phyloP scores from a whole-genome alignment of 768 basidiomycete species.

The Sarcomyxa edulis region DNA sequence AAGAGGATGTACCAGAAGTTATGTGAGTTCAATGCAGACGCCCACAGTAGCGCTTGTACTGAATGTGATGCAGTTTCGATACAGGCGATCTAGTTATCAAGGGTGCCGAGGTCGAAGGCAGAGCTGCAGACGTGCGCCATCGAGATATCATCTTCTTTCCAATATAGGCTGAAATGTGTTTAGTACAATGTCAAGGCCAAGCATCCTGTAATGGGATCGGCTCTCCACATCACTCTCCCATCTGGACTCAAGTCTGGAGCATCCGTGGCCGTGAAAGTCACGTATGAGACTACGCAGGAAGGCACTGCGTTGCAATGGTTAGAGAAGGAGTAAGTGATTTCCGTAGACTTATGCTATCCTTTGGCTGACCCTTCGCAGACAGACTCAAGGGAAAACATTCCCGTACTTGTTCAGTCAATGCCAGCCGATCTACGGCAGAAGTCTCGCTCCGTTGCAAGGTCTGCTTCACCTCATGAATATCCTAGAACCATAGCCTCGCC shows the following conservation, averaged over 20 bases:
- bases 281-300: slow-evolving; percentile 68
- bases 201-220: slow-evolving; percentile 73
- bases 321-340: slow-evolving; percentile 56
- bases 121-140: slow-evolving; percentile 30
- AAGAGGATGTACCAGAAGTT: slow-evolving; percentile 48
- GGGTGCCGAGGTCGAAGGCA: slow-evolving; percentile 47
- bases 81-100: slow-evolving; percentile 62
- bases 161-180: background rate
- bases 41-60: background rate
- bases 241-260: slow-evolving; percentile 34
- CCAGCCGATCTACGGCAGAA: slow-evolving; percentile 86
- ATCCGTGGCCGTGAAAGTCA: slow-evolving; percentile 48
- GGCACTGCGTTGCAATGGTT: slow-evolving; percentile 88
- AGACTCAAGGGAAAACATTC: slow-evolving; percentile 81
- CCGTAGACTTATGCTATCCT: background rate
- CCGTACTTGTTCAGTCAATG: slow-evolving; percentile 91
- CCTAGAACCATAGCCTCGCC: background rate
- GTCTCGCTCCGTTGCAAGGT: slow-evolving; percentile 79
- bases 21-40: slow-evolving; percentile 49
- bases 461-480: background rate
- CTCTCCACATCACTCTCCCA: slow-evolving; percentile 57
- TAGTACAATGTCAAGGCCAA: slow-evolving; percentile 52
- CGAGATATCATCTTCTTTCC: background rate
- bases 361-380: slow-evolving; percentile 31
- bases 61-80: slow-evolving; percentile 55